Conservation (phyloP, 371 early-diverging fungal genomes). For the Synchytrium microbalum region DNA sequence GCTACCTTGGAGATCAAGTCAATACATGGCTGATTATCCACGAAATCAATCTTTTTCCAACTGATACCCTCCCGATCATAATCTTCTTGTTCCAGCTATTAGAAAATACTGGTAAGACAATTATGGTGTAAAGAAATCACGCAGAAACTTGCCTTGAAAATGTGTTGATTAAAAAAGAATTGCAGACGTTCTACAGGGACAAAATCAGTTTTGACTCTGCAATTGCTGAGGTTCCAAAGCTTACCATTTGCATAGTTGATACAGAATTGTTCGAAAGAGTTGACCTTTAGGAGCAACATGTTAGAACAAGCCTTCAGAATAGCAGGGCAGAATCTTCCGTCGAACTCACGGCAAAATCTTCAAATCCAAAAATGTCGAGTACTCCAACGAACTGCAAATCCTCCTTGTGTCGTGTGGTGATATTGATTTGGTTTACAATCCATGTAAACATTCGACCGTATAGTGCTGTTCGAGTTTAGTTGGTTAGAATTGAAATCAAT, state of each 20-base stretch:
- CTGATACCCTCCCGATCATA: conserved; percentile 52
- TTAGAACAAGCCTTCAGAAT: conserved; percentile 1
- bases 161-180: conserved; percentile 60
- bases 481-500: too few species aligned
- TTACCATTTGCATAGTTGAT: conserved; percentile 64
- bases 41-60: conserved; percentile 57
- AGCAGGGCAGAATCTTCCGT: background rate
- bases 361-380: conserved; percentile 68
- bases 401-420: conserved; percentile 21
- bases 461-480: conserved; percentile 37
- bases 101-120: background rate
- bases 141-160: conserved; percentile 30
- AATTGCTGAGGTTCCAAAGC: too few species aligned
- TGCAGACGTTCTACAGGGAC: too few species aligned
- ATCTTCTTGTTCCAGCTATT: conserved; percentile 12
- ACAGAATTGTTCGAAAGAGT: conserved; percentile 63
- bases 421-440: conserved; percentile 48
- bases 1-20: too few species aligned
- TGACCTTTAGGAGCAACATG: conserved; percentile 23
- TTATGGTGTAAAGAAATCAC: background rate
- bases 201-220: too few species aligned
- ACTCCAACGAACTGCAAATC: conserved; percentile 45
- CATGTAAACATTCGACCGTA: conserved; percentile 53
- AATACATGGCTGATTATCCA: conserved; percentile 53
- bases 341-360: conserved; percentile 20